phyloP scores from a whole-genome alignment of 169 alveolate species.

The Babesia sp. region DNA sequence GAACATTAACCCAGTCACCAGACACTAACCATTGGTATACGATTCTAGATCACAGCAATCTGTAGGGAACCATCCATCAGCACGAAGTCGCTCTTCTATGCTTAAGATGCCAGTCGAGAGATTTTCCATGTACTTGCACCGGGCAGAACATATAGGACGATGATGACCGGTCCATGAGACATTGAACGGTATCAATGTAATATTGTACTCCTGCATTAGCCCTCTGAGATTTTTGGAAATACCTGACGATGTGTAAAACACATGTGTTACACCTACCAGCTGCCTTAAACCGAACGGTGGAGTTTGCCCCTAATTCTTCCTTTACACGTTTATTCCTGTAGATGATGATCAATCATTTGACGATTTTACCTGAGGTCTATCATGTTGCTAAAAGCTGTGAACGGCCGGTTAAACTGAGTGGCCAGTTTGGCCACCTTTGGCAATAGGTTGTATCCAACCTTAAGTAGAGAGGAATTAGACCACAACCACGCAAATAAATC shows the following conservation, averaged over 20 bases:
- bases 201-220: slow-evolving; percentile 52
- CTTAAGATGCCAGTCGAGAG: slow-evolving; percentile 41
- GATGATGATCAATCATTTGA: neutral
- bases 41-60: slow-evolving; percentile 14
- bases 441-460: slow-evolving; percentile 57
- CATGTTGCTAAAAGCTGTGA: slow-evolving; percentile 28
- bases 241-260: neutral
- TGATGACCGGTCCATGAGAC: slow-evolving; percentile 11
- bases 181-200: neutral
- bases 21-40: slow-evolving; percentile 1
- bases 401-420: slow-evolving; percentile 40
- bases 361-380: slow-evolving; percentile 39
- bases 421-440: slow-evolving; percentile 55
- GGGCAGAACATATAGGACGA: slow-evolving; percentile 40
- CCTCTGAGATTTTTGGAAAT: slow-evolving; percentile 36
- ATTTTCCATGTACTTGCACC: slow-evolving; percentile 24
- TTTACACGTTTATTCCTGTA: slow-evolving; percentile 9
- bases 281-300: neutral
- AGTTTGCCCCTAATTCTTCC: neutral
- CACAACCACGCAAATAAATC: slow-evolving; percentile 43
- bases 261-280: neutral
- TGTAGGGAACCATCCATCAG: slow-evolving; percentile 56
- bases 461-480: slow-evolving; percentile 30
- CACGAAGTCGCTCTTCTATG: slow-evolving; percentile 42
- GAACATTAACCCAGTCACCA: neutral